These are phyloP conservation scores for Metschnikowia vanudenii DNA, from an alignment of 805 yeast genomes.

Conservation along the genomic window DNA sequence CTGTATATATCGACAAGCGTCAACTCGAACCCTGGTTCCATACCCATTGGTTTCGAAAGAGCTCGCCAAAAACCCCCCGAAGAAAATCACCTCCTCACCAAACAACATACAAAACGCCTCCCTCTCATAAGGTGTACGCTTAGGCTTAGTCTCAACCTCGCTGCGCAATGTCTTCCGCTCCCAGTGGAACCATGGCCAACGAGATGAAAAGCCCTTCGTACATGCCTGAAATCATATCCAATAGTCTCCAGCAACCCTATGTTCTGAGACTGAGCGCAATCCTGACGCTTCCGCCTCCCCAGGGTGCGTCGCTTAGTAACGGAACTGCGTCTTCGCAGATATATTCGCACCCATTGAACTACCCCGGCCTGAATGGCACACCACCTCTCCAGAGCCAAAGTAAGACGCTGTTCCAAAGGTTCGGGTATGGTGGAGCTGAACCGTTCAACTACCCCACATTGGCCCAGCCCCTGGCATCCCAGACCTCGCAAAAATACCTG, in stretches of 20 bases:
- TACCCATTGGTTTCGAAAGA: no score
- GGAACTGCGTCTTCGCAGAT: not conserved
- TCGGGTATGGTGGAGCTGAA: constrained; percentile 1
- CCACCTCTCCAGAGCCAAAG: not conserved
- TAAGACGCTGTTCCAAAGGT: constrained; percentile 3
- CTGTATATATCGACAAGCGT: no score
- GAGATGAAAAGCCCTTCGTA: constrained; percentile 2
- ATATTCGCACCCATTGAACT: constrained; percentile 4
- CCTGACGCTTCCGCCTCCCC: constrained; percentile 13
- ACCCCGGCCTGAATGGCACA: not conserved
- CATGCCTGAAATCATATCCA: not conserved
- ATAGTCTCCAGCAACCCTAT: constrained; percentile 4
- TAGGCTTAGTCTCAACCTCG: not conserved
- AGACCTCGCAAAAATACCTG: not conserved
- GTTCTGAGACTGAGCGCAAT: constrained; percentile 7
- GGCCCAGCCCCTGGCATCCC: not conserved
- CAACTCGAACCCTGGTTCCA: no score
- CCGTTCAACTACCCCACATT: constrained; percentile 7
- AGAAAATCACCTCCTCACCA: no score
- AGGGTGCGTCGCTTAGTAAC: not conserved
- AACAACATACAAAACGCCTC: no score
- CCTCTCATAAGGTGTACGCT: no score
- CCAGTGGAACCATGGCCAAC: constrained; percentile 1
- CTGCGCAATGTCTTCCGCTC: constrained; percentile 5
- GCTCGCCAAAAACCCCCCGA: no score